Evolutionary conservation across 2,329 filamentous ascomycete species (phyloP), one percentile per base, ranked within the genome.

Genomic region (Achaetomium macrosporum): DNA sequence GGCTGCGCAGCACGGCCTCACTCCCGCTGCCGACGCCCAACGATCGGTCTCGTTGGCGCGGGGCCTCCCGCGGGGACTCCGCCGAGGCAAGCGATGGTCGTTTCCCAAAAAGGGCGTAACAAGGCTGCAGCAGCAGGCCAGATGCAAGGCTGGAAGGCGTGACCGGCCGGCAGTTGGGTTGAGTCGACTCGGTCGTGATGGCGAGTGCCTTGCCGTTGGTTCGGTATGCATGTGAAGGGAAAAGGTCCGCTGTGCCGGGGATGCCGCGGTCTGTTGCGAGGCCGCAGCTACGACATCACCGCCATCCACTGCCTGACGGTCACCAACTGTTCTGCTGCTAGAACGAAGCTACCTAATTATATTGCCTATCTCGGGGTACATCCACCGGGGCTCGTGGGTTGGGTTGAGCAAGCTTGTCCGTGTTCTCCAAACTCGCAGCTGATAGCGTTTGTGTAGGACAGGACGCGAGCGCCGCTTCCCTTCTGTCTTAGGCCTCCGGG

Each of bases 101-200:
- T 13, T 13, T 16, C 15, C 4, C 13, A 15, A 4, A 33, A 10
- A 5, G 13, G 30, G 1, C 30, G 10, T n/a, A 25, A 15, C 35
- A 17, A 13, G 20, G 30, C 9, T 39, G 39, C 31, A 30, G 39
- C 47, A 48, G 46, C 45, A 12, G 8, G 44, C 44, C 44, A 46
- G 12, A 42, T 6, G 49, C 25, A 42, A 35, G 42, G n/a, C 17
- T 6, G 16, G 50, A 43, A 47, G 50, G 49, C 42, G 42, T 41
- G 36, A 25, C 46, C 17, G 19, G 29, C 43, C 36, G 49, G 25
- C 15, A 42, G 37, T 31, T 44, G 31, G 33, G 36, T 40, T 39
- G 41, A 12, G 33, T 20, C 11, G 39, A 42, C 16, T 16, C 43
- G 3, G n/a, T 46, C n/a, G 2, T 46, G 29, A 16, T 42, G n/a